phyloP scores from a whole-genome alignment of 1,284 basidiomycete species.

The Sutorius eximius region DNA sequence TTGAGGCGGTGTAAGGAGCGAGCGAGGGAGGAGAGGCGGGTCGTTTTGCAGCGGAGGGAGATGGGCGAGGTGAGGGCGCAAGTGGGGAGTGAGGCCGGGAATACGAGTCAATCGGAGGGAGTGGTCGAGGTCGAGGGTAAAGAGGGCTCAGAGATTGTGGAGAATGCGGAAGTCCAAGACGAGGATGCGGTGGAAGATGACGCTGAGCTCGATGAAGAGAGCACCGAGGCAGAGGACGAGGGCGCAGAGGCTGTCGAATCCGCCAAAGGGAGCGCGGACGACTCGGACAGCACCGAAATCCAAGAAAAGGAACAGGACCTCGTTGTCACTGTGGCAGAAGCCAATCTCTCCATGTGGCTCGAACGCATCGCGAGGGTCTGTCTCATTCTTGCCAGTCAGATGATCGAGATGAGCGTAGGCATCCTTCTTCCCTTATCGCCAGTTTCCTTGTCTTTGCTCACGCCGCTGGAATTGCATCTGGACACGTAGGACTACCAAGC shows the following conservation, averaged over 20 bases:
- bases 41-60: slow-evolving; percentile 41
- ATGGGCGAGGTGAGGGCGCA: background rate
- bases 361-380: slow-evolving; percentile 69
- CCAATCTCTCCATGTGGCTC: slow-evolving; percentile 70
- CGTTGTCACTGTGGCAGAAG: slow-evolving; percentile 35
- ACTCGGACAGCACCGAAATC: background rate
- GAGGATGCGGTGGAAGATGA: background rate
- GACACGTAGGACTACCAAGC: slow-evolving; percentile 63
- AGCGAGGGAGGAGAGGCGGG: slow-evolving; percentile 44
- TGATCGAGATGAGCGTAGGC: slow-evolving; percentile 71
- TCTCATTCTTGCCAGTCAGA: slow-evolving; percentile 70
- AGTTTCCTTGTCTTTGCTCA: background rate
- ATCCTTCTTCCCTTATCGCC: background rate
- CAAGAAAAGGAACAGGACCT: slow-evolving; percentile 13
- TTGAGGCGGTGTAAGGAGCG: slow-evolving; percentile 72
- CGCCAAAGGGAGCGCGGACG: background rate
- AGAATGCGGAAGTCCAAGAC: background rate
- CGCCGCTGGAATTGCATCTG: background rate
- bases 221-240: background rate
- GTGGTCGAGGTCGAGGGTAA: background rate
- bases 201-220: background rate
- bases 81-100: background rate
- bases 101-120: background rate
- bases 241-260: background rate
- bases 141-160: background rate